Conservation (phyloP, 2,329 filamentous ascomycete genomes). For the Apiospora hydei region DNA sequence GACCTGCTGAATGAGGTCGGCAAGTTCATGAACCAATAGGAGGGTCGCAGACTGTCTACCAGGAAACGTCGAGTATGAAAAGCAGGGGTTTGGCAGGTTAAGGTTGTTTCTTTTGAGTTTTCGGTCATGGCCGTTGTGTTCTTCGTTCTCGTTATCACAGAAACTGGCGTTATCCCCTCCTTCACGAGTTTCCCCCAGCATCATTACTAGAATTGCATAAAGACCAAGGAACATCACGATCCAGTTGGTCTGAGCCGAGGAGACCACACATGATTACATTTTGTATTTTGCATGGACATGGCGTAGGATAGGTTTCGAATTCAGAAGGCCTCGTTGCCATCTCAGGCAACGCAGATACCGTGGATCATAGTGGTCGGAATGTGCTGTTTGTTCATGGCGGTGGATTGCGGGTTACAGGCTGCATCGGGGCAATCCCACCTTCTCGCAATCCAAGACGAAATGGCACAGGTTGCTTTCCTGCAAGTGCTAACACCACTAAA, state of each 20-base stretch:
- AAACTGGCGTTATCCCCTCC: background rate
- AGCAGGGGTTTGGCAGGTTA: background rate
- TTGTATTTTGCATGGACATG: conserved; percentile 22
- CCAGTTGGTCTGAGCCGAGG: background rate
- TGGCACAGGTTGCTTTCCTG: background rate
- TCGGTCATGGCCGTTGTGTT: background rate
- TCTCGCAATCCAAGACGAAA: background rate
- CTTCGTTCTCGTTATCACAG: background rate
- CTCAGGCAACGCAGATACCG: background rate
- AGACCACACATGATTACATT: conserved; percentile 7
- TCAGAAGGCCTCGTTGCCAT: background rate
- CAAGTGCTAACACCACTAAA: background rate
- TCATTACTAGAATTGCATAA: conserved; percentile 20
- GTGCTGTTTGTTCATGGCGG: background rate
- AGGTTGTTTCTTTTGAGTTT: background rate
- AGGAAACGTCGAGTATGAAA: background rate
- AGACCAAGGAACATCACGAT: conserved; percentile 7
- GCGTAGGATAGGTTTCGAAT: conserved; percentile 23
- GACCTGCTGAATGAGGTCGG: conserved; percentile 89
- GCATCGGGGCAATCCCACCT: background rate
- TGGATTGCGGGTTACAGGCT: background rate
- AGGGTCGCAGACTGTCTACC: too few species aligned
- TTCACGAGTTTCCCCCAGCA: background rate
- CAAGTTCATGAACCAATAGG: conserved; percentile 63
- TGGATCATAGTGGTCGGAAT: background rate